Evolutionary conservation across 148 eudicot genomes (phyloP).

Genomic region (Silene conica): DNA sequence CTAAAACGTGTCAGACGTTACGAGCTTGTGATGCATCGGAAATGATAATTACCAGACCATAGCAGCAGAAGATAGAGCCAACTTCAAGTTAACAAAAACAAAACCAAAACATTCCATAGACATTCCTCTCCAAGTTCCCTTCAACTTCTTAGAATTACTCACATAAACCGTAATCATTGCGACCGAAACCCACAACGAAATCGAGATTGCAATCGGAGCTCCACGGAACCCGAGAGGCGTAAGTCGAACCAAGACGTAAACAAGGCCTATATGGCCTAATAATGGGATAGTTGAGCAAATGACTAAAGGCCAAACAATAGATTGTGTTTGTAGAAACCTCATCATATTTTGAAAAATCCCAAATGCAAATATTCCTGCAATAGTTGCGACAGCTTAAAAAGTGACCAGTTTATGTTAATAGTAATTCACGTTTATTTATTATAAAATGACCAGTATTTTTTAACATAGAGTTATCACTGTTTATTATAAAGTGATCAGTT

Average conservation of each 20-base stretch:
- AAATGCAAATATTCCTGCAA: slow-evolving; percentile 54
- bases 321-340: slow-evolving; percentile 77
- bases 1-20: too few relatives aligned
- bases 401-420: too few relatives aligned
- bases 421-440: too few relatives aligned
- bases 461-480: too few relatives aligned
- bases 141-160: slow-evolving; percentile 28
- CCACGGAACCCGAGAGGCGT: slow-evolving; percentile 48
- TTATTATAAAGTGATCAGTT: too few relatives aligned
- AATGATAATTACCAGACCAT: slow-evolving; percentile 82
- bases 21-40: too few relatives aligned
- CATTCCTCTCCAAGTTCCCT: slow-evolving; percentile 55
- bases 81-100: slow-evolving; percentile 37
- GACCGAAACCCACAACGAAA: slow-evolving; percentile 57
- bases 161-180: slow-evolving; percentile 40
- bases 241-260: slow-evolving; percentile 38
- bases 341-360: slow-evolving; percentile 54
- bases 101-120: slow-evolving; percentile 39
- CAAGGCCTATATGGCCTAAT: slow-evolving; percentile 38
- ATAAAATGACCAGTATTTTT: too few relatives aligned
- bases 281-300: slow-evolving; percentile 46
- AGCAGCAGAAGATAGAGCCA: slow-evolving; percentile 79
- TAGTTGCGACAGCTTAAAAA: too few relatives aligned
- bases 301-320: slow-evolving; percentile 51
- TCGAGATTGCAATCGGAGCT: slow-evolving; percentile 60